Conservation (phyloP, 768 basidiomycete species). For the Suillus weaverae region DNA sequence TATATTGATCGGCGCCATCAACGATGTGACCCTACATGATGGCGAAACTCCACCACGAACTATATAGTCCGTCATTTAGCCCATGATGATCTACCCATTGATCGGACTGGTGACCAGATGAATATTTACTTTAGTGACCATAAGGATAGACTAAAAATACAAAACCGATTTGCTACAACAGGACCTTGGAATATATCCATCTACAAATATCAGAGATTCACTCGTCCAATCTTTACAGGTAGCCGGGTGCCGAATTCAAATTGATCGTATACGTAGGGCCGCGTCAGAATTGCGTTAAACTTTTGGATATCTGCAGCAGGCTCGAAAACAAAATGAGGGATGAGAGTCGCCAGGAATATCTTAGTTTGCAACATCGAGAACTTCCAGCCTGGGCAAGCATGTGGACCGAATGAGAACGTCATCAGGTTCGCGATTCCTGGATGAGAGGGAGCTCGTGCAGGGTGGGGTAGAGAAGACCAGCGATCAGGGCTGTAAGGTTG, state of each 20-base stretch:
- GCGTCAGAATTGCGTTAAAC: conserved; percentile 49
- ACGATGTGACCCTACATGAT: conserved; percentile 6
- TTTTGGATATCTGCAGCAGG: conserved; percentile 46
- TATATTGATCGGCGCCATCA: conserved; percentile 17
- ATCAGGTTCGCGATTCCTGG: conserved; percentile 52
- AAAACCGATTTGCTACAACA: neutral
- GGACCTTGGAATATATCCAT: neutral
- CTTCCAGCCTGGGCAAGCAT: conserved; percentile 50
- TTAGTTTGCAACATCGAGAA: conserved; percentile 53
- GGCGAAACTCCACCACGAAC: neutral
- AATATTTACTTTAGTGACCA: neutral
- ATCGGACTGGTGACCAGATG: neutral
- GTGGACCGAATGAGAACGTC: conserved; percentile 54
- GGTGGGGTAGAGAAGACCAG: conserved; percentile 44
- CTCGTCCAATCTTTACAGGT: conserved; percentile 36
- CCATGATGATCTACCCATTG: neutral
- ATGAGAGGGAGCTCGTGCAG: conserved; percentile 35
- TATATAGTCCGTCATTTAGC: neutral
- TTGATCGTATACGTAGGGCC: conserved; percentile 47
- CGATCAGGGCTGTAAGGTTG: conserved; percentile 46
- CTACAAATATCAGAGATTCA: conserved; percentile 3
- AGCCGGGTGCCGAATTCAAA: conserved; percentile 41
- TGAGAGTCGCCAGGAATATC: conserved; percentile 45
- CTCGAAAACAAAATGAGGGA: conserved; percentile 47
- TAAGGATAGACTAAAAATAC: conserved; percentile 9